Base-by-base conservation (phyloP, 306 rosid genomes). In the Clitoria ternatea region DNA sequence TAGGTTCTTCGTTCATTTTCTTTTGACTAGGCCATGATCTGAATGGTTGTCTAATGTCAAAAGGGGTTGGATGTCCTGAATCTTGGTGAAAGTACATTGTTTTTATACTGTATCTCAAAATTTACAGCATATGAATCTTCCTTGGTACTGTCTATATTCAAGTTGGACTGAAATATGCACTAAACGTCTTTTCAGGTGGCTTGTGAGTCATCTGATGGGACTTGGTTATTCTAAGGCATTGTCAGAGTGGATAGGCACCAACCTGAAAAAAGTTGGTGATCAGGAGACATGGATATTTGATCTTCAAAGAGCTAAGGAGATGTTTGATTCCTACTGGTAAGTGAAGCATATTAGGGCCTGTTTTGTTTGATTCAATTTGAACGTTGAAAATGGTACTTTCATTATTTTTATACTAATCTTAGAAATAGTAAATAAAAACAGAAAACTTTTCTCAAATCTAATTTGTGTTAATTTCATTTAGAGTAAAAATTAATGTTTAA, bases 181-280 rank as follows among this genome's bases (percentile, higher is more conserved):
- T 71, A 61, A 37, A 48, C 61, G 65, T 79, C 42, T 40, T 70
- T 81, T 74, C 84, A 94, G 98, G 84, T 90, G 98, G 98, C 97
- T 94, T 72, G 98, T 94, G 60, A 81, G 77, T 83, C 94, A 83
- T 84, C 82, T 94, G 84, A 71, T 81, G 61, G 97, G 77, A 79
- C 96, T 85, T 30, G 98, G 98, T 77, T 90, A 85, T 84, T 76
- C 98, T 59, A 87, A 84, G 80, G 77, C 96, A 48, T 62, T 94
- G 64, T 82, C 98, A 11, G 97, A 94, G 26, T 94, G 98, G 98
- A 83, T 94, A 76, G 96, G 97, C 68, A 87, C 86, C 77, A 94
- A 85, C 77, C 89, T 94, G 70, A 87, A 87, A 84, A 90, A 83
- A 84, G 80, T 75, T 12, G 97, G 97, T 66, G 96, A 87, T 49